Evolutionary conservation across 306 rosid species (phyloP), one percentile per base, ranked within the genome.

Genomic region (Medicago arabica): DNA sequence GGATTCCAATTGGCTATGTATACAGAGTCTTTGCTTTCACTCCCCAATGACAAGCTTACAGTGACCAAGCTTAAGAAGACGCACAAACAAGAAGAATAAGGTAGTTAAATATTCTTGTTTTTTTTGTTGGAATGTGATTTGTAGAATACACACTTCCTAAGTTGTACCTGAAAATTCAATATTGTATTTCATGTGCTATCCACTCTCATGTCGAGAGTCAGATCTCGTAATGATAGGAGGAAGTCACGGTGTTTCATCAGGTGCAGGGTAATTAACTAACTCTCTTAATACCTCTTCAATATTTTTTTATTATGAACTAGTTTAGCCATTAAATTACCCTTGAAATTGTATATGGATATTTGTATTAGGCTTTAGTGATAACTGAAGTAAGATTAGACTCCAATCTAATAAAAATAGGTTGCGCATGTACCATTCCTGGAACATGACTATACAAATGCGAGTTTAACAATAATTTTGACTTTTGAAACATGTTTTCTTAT

Each of bases 131-230:
- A 1, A 59, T 60, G 41, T 13, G 5, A 12, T 63, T 2, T 83
- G 71, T 65, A 94, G 98, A 38, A 14, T 92, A 95, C 84, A 87
- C 93, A 4, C 96, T 92, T 62, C 98, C 98, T 0, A 95, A 92
- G 89, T 86, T 95, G 23, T 95, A 92, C 78, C 96, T 92, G 8
- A 95, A 95, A 92, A 87, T 95, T 97, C 97, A 89, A 82, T 92
- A 90, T 55, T 95, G 98, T 67, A 96, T 92, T 23, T 95, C 98
- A 5, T 92, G 98, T 67, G 98, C 98, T 1, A 95, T 92, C 9
- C 98, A 95, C 84, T 95, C 97, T 7, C 97, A 95, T n/a, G 98
- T 95, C 63, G 97, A 87, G 98, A 85, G 98, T 95, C 57, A 86
- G 97, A 5, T 90, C 98, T 40, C 89, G 96, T 68, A 84, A 85